These are phyloP conservation scores for Dryadomyces sulphureus DNA, from an alignment of 2,329 filamentous ascomycete species.

Conservation along the genomic window DNA sequence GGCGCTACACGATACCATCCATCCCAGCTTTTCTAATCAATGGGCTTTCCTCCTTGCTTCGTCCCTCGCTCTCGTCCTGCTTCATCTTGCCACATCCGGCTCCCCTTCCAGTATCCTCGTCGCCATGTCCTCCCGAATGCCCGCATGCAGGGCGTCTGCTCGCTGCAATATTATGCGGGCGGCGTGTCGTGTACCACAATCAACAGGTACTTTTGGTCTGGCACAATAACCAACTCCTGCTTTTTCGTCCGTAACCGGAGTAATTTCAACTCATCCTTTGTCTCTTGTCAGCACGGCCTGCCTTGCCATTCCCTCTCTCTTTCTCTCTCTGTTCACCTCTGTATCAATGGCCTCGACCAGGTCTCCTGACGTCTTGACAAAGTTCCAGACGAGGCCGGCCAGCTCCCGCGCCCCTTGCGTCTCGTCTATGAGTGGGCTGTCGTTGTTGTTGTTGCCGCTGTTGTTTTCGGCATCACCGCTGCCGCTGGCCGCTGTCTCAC, in stretches of 20 bases:
- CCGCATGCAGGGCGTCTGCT: not conserved
- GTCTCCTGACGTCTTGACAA: conserved; percentile 52
- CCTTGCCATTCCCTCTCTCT: not conserved
- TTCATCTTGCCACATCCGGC: not conserved
- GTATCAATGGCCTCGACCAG: conserved; percentile 60
- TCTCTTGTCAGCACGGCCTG: not conserved
- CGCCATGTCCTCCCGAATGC: not conserved
- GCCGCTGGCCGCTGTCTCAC: conserved; percentile 19
- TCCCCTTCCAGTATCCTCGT: not conserved
- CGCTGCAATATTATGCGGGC: conserved; percentile 32
- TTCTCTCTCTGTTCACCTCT: conserved; percentile 32
- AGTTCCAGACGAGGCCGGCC: conserved; percentile 61
- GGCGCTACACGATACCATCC: no score
- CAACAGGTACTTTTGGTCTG: conserved; percentile 64
- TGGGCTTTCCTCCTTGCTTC: no score
- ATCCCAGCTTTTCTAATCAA: not conserved
- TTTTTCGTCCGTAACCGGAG: conserved; percentile 68
- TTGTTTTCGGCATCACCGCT: conserved; percentile 7
- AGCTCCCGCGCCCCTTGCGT: conserved; percentile 51
- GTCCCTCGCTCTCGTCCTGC: no score
- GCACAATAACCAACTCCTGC: conserved; percentile 72
- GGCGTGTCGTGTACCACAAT: conserved; percentile 74
- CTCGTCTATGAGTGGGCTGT: conserved; percentile 5
- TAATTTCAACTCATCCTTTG: conserved; percentile 60
- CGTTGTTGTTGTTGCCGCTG: no score